Conservation (phyloP, 2,329 filamentous ascomycete genomes). For the Colletotrichum paranaense region DNA sequence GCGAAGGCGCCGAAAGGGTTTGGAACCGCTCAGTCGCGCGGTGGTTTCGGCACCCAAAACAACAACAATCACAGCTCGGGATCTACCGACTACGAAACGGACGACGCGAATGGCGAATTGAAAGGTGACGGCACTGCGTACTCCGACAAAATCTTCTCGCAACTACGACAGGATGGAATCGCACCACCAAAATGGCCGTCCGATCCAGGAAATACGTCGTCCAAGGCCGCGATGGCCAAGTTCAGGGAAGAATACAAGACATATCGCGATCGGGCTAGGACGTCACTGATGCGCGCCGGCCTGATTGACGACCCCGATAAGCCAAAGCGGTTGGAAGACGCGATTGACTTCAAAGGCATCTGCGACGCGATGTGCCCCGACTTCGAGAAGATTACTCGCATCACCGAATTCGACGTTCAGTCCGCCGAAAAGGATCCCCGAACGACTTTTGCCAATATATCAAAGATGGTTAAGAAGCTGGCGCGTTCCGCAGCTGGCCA, state of each 20-base stretch:
- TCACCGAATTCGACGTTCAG: constrained; percentile 70
- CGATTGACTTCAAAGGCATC: constrained; percentile 75
- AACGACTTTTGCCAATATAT: constrained; percentile 58
- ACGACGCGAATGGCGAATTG: constrained; percentile 32
- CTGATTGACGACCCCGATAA: constrained; percentile 75
- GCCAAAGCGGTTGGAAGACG: constrained; percentile 70
- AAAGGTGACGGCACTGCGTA: constrained; percentile 47
- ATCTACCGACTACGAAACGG: constrained; percentile 30
- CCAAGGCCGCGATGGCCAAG: constrained; percentile 61
- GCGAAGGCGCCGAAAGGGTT: constrained; percentile 27
- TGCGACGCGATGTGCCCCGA: constrained; percentile 78
- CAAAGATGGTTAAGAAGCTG: constrained; percentile 74
- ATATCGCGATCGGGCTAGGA: constrained; percentile 68
- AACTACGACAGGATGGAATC: constrained; percentile 66
- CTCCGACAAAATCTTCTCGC: constrained; percentile 62
- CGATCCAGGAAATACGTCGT: constrained; percentile 62
- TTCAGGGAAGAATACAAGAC: constrained; percentile 67
- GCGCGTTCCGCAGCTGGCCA: constrained; percentile 76
- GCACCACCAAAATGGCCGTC: constrained; percentile 65
- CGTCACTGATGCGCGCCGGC: constrained; percentile 67
- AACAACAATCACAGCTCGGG: constrained; percentile 6
- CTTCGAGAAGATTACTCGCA: constrained; percentile 72
- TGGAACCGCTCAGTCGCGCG: constrained; percentile 24
- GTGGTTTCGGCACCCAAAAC: constrained; percentile 27
- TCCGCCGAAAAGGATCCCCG: constrained; percentile 62